phyloP scores from a whole-genome alignment of 2,329 filamentous ascomycete genomes.

The Arthrobotrys iridis region DNA sequence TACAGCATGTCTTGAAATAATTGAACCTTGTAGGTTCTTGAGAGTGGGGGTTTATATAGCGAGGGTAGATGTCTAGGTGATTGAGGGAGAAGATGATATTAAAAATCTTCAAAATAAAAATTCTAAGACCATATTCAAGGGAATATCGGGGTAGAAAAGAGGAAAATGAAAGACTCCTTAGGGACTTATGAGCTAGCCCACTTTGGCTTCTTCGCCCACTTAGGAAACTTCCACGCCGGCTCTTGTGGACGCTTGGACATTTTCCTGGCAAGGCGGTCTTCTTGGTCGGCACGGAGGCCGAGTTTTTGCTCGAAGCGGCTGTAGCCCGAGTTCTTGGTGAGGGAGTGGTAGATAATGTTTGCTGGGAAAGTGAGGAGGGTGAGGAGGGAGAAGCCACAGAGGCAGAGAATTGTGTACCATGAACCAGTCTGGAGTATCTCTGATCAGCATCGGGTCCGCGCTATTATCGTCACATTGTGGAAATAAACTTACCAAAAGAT shows the following conservation, averaged over 20 bases:
- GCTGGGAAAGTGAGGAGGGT: constrained; percentile 49
- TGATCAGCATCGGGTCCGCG: neutral
- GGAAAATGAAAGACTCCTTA: neutral
- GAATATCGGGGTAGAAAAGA: neutral
- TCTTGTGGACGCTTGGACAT: constrained; percentile 22
- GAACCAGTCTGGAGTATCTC: constrained; percentile 39
- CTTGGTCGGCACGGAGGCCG: constrained; percentile 22
- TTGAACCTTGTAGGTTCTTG: neutral
- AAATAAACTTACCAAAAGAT: constrained; percentile 43
- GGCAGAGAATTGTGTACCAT: constrained; percentile 44
- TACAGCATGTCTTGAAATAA: neutral
- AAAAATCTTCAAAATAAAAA: no score
- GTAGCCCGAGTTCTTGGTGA: constrained; percentile 50
- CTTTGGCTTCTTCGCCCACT: constrained; percentile 39
- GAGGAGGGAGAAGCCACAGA: constrained; percentile 47
- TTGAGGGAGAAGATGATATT: neutral
- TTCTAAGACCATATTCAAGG: neutral
- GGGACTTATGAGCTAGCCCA: constrained; percentile 4
- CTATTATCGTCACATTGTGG: neutral
- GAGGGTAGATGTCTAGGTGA: neutral
- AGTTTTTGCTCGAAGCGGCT: constrained; percentile 50
- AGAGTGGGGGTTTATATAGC: constrained; percentile 11
- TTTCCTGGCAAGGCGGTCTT: constrained; percentile 26
- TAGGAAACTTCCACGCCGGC: constrained; percentile 43
- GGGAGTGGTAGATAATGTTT: constrained; percentile 52